Conservation (phyloP, 1,284 basidiomycete genomes). For the Pterulicium gracile region DNA sequence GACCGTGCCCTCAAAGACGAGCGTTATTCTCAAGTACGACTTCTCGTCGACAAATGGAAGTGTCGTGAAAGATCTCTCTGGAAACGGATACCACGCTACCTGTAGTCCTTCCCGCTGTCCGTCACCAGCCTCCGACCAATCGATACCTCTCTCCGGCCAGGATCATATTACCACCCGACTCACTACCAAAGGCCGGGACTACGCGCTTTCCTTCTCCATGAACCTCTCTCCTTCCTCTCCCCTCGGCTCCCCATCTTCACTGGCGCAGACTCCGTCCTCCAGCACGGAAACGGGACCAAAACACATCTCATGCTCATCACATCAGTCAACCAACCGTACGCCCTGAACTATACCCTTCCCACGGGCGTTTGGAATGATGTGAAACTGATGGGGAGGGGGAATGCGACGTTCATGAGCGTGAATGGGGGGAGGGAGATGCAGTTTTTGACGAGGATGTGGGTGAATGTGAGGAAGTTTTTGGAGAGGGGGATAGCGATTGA, state of each 20-base stretch:
- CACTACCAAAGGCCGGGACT: conserved; percentile 22
- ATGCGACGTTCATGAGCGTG: not conserved
- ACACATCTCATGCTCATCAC: not conserved
- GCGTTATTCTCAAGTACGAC: not conserved
- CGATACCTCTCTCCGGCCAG: not conserved
- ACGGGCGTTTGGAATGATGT: not conserved
- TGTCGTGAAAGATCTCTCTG: not conserved
- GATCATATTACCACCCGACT: conserved; percentile 14
- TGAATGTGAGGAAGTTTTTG: not conserved
- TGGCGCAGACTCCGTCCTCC: not conserved
- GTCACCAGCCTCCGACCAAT: not conserved
- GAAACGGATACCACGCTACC: not conserved
- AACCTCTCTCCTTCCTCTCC: conserved; percentile 4
- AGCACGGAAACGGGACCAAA: not conserved
- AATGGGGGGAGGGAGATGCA: not conserved
- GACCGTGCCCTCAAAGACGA: not conserved
- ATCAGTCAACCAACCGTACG: conserved; percentile 1
- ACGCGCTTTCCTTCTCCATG: conserved; percentile 19
- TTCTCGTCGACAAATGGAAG: not conserved
- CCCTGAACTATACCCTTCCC: conserved; percentile 1
- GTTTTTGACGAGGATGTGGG: conserved; percentile 1
- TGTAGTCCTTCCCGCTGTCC: not conserved
- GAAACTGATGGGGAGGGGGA: not conserved
- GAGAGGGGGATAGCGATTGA: not conserved
- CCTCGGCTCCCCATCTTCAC: not conserved